A percentile compares a stretch with the other conserved stretches of the same genome.
phyloP scores from a whole-genome alignment of 108 stramenopile genomes.

The Fistulifera pelliculosa region DNA sequence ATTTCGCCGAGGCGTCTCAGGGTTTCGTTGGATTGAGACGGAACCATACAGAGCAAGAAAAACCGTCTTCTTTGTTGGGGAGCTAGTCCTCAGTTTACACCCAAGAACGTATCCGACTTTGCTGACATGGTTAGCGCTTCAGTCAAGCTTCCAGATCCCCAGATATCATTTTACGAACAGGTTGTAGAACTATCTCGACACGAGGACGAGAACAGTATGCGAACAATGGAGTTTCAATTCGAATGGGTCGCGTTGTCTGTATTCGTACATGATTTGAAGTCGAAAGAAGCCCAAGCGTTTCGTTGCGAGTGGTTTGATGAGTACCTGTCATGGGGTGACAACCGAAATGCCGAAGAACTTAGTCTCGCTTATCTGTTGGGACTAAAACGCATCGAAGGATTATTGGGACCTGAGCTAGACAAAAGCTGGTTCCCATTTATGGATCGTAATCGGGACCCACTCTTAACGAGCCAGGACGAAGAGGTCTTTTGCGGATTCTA shows the following conservation, averaged over 20 bases:
- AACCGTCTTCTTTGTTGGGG: slow-evolving; percentile 9
- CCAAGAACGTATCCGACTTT: background rate
- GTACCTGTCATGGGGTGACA: slow-evolving; percentile 53
- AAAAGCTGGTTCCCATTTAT: slow-evolving; percentile 2
- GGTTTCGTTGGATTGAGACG: slow-evolving; percentile 9
- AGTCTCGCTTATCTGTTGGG: slow-evolving; percentile 7
- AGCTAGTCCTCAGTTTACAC: background rate
- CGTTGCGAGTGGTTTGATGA: slow-evolving; percentile 79
- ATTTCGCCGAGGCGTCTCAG: background rate
- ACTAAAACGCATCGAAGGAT: background rate
- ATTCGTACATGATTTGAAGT: slow-evolving; percentile 46
- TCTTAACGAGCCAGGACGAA: too few species aligned
- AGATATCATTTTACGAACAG: slow-evolving; percentile 43
- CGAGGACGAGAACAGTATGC: slow-evolving; percentile 17
- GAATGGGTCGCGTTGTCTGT: slow-evolving; percentile 29
- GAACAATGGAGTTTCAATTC: slow-evolving; percentile 37
- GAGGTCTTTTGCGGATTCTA: too few species aligned
- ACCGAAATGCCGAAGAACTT: slow-evolving; percentile 9
- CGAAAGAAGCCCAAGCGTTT: slow-evolving; percentile 29
- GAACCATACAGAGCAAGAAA: slow-evolving; percentile 1
- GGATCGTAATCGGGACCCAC: background rate
- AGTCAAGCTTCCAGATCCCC: slow-evolving; percentile 18
- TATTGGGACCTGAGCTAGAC: background rate
- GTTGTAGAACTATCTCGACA: slow-evolving; percentile 19
- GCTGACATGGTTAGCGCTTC: background rate